A percentile compares a stretch with the other conserved stretches of the same genome.
phyloP scores from a whole-genome alignment of 139 green algal species.

The Prasinococcaceae sp. region DNA sequence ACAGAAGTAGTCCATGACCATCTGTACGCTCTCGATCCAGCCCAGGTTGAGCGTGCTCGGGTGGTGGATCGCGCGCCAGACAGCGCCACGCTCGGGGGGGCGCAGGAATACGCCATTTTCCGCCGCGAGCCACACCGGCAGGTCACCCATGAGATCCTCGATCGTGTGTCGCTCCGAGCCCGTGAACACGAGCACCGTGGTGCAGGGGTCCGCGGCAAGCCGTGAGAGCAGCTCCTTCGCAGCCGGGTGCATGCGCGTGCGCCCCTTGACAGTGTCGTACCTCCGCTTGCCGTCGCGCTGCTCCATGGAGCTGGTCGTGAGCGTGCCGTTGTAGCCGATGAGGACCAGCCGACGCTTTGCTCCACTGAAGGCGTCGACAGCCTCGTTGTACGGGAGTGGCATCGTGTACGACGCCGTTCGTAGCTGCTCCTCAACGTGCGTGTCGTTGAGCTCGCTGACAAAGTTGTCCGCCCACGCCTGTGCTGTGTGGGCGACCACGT shows the following conservation, averaged over 20 bases:
- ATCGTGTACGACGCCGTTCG: constrained; percentile 67
- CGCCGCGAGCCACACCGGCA: constrained; percentile 82
- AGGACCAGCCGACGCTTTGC: constrained; percentile 24
- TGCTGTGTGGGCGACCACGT: constrained; percentile 65
- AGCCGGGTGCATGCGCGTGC: constrained; percentile 16
- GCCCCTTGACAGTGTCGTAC: constrained; percentile 31
- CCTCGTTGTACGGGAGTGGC: constrained; percentile 19
- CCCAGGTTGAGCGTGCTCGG: constrained; percentile 42
- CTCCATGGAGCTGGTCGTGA: constrained; percentile 44
- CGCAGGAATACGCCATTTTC: constrained; percentile 90
- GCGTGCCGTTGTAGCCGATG: constrained; percentile 83
- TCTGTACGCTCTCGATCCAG: constrained; percentile 87
- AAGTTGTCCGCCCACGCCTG: constrained; percentile 95
- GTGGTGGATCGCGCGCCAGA: constrained; percentile 23
- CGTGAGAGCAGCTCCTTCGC: constrained; percentile 15
- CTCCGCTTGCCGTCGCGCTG: not conserved
- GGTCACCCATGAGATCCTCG: constrained; percentile 60
- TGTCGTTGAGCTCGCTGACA: constrained; percentile 96
- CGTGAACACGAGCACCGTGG: constrained; percentile 69
- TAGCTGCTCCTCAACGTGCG: constrained; percentile 90
- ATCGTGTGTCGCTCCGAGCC: constrained; percentile 47
- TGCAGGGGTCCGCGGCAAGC: constrained; percentile 31
- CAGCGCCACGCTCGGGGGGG: constrained; percentile 12
- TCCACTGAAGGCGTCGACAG: constrained; percentile 10
- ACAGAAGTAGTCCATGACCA: constrained; percentile 97